Evolutionary conservation across 2,329 filamentous ascomycete genomes (phyloP), one percentile per base, ranked within the genome.

Genomic region (Penicillium sp.): DNA sequence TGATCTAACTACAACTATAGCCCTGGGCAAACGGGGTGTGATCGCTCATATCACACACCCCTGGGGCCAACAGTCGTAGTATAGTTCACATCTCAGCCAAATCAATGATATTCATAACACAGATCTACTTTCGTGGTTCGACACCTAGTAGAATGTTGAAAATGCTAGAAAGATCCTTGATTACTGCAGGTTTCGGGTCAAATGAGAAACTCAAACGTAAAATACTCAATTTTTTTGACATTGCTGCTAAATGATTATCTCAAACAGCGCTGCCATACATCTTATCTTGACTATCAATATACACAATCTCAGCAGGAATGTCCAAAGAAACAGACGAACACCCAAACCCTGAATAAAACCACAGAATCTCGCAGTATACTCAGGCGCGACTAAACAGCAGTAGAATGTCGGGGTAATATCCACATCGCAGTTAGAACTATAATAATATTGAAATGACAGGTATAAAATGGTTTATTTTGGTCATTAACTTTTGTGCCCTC

Each of bases 381-480:
- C 1, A n/a, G 1, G 35, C 3, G 1, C 4, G 4, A 19, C 35
- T 10, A 9, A 38, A 38, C 1, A n/a, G 0, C 7, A 15, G 13
- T 33, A 10, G 12, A 6, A 33, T 33, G 1, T 36, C 3, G 35
- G 15, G 6, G 7, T 36, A 15, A 17, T 15, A 7, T 35, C 6
- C 5, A 35, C 7, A 1, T 6, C 6, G 7, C 15, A 36, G 2
- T n/a, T 1, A 36, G 15, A 36, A n/a, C 7, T 36, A n/a, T 36
- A 36, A 2, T 0, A 36, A 8, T n/a, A 36, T n/a, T 36, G 6
- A 36, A 36, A n/a, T 35, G 15, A 17, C 6, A 7, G 33, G 13
- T 7, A 17, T 7, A 17, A 17, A 3, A 0, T 15, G 33, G 13
- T 35, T 17, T 13, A 17, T 35, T 17, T 6, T 31, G 12, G 10